phyloP scores from a whole-genome alignment of 1,139 yeast species.

The Citeromyces hawaiiensis region DNA sequence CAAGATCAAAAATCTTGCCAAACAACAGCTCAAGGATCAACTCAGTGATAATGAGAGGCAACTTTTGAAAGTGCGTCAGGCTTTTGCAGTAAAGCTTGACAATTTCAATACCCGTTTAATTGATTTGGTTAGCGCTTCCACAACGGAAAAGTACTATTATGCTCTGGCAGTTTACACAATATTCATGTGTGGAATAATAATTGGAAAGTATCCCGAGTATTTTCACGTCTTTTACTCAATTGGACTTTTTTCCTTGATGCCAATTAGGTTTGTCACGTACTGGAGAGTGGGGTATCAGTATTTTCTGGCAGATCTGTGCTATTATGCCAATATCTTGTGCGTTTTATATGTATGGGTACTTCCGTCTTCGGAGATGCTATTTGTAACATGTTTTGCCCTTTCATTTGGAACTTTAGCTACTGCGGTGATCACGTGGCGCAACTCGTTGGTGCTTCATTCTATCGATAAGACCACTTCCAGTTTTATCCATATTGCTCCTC shows the following conservation, averaged over 20 bases:
- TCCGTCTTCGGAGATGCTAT: conserved; percentile 60
- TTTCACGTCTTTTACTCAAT: conserved; percentile 69
- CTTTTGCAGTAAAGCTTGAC: conserved; percentile 23
- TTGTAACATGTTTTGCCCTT: conserved; percentile 74
- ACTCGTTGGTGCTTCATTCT: conserved; percentile 82
- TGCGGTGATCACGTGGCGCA: conserved; percentile 95
- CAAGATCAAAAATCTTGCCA: not conserved
- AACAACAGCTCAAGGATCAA: conserved; percentile 1
- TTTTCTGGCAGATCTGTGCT: conserved; percentile 87
- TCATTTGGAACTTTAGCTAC: conserved; percentile 83
- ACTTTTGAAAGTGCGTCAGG: not conserved
- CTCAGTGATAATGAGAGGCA: not conserved
- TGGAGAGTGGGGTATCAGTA: conserved; percentile 72
- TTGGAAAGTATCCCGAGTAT: conserved; percentile 66
- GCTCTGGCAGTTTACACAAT: conserved; percentile 59
- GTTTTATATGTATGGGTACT: conserved; percentile 70
- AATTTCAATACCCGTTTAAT: conserved; percentile 46
- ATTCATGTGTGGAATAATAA: conserved; percentile 59
- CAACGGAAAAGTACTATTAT: conserved; percentile 73
- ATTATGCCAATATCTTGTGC: conserved; percentile 68
- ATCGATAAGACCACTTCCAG: conserved; percentile 90
- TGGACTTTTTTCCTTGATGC: conserved; percentile 55
- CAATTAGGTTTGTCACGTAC: conserved; percentile 74
- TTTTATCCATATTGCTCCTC: conserved; percentile 86
- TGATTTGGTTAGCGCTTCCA: conserved; percentile 37